Evolutionary conservation across 305 asterid species (phyloP).

Genomic region (Ilex paraguariensis): DNA sequence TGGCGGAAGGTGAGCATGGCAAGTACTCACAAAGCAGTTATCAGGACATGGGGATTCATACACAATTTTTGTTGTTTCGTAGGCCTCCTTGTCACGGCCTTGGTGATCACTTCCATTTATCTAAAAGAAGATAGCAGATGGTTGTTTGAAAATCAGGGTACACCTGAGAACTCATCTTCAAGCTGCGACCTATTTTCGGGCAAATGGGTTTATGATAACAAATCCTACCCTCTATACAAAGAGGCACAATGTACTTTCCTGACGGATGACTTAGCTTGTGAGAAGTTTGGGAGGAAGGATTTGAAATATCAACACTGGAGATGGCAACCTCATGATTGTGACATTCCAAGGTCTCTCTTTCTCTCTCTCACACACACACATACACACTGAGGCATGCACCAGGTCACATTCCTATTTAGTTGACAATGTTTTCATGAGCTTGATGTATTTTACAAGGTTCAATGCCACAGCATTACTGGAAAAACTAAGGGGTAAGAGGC

Average conservation of each 20-base stretch:
- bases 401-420: too few relatives aligned
- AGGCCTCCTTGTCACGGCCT: slow-evolving; percentile 42
- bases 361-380: not conserved
- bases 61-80: slow-evolving; percentile 59
- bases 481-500: not conserved
- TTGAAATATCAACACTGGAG: not conserved
- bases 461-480: not conserved
- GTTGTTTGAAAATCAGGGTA: slow-evolving; percentile 15
- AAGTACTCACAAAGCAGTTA: slow-evolving; percentile 5
- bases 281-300: slow-evolving; percentile 1
- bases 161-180: not conserved
- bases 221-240: not conserved
- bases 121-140: slow-evolving; percentile 53
- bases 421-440: too few relatives aligned
- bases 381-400: too few relatives aligned
- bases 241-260: not conserved
- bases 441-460: not conserved
- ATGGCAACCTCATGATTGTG: slow-evolving; percentile 3
- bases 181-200: not conserved
- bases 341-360: not conserved
- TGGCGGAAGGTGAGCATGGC: not conserved
- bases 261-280: not conserved
- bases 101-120: slow-evolving; percentile 56
- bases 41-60: slow-evolving; percentile 47
- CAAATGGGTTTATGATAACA: not conserved